Evolutionary conservation across 108 stramenopile genomes (phyloP), one percentile per base, ranked within the genome.

Genomic region (Nannochloropsis granulata): DNA sequence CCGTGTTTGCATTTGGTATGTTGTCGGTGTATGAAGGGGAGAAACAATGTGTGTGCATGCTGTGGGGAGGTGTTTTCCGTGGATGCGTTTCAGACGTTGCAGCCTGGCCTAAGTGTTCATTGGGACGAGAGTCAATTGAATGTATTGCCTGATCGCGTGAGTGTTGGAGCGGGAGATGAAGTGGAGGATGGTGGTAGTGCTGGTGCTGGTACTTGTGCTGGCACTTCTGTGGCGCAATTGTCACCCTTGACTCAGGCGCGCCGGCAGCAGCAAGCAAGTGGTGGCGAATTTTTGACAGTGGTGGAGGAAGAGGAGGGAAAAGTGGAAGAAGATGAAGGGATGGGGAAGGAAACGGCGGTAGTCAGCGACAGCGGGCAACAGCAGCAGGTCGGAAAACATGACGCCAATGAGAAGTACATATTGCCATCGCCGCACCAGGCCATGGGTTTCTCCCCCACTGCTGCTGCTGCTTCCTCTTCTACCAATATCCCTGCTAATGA

Each of bases 1-100:
- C 86, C 86, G 1, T 86, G 86, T 71, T 78, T 82, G n/a, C 86
- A 86, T 43, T 78, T 86, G 86, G 82, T 86, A 12, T 86, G 85
- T 45, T 81, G 81, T 13, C 81, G 82, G 34, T 86, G 85, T 43
- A 82, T 86, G 82, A 82, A 82, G 43, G 79, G 71, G 23, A 82
- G 45, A 43, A 82, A 44, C n/a, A 86, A 86, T 78, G 25, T 45
- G 24, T 86, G 85, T 24, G 11, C 56, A 43, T 81, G 56, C 13
- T 86, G 85, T n/a, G 85, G 85, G 44, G 23, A 23, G 12, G 44
- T 43, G 13, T 86, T 82, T 82, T 81, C 81, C 43, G 82, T 86
- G 23, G 85, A 86, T 45, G 85, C 81, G 42, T 86, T 86, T 78
- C 85, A 86, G 82, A 78, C 82, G 78, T 43, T 0, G 12, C 82